A percentile compares a stretch with the other conserved stretches of the same genome.
These are phyloP conservation scores for Cicer yamashitae DNA, from an alignment of 306 rosid genomes.

Conservation along the genomic window DNA sequence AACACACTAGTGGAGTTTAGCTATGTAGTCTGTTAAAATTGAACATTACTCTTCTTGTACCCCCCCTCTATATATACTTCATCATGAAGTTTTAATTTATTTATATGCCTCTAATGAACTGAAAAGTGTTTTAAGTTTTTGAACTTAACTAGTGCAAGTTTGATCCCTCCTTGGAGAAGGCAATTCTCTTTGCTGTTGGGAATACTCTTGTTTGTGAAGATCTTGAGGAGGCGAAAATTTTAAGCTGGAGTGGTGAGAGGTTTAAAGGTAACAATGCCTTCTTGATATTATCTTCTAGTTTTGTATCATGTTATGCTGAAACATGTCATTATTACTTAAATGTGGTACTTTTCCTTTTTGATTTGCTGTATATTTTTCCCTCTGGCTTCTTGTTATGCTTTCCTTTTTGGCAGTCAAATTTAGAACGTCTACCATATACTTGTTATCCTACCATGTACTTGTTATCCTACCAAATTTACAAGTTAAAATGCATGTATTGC, in stretches of 20 bases:
- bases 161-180: slow-evolving; percentile 93
- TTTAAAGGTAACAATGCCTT: slow-evolving; percentile 69
- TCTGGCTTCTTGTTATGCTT: slow-evolving; percentile 24
- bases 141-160: slow-evolving; percentile 82
- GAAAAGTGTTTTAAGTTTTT: slow-evolving; percentile 46
- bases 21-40: slow-evolving; percentile 14
- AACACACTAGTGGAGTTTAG: not conserved
- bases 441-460: not conserved
- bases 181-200: slow-evolving; percentile 94
- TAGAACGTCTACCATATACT: slow-evolving; percentile 7
- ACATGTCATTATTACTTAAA: slow-evolving; percentile 31
- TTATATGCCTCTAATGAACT: slow-evolving; percentile 24
- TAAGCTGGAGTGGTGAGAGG: slow-evolving; percentile 98
- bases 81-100: slow-evolving; percentile 9
- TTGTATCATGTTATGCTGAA: slow-evolving; percentile 14
- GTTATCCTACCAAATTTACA: not conserved
- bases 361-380: slow-evolving; percentile 12
- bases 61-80: not conserved
- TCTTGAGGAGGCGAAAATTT: slow-evolving; percentile 90
- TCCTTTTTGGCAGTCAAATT: slow-evolving; percentile 23
- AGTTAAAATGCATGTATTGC: not conserved
- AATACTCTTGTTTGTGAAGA: slow-evolving; percentile 97
- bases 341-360: slow-evolving; percentile 32
- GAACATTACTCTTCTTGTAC: slow-evolving; percentile 20
- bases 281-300: slow-evolving; percentile 7